Evolutionary conservation across 805 yeast species (phyloP).

Genomic region (Ogataea thermomethanolica): DNA sequence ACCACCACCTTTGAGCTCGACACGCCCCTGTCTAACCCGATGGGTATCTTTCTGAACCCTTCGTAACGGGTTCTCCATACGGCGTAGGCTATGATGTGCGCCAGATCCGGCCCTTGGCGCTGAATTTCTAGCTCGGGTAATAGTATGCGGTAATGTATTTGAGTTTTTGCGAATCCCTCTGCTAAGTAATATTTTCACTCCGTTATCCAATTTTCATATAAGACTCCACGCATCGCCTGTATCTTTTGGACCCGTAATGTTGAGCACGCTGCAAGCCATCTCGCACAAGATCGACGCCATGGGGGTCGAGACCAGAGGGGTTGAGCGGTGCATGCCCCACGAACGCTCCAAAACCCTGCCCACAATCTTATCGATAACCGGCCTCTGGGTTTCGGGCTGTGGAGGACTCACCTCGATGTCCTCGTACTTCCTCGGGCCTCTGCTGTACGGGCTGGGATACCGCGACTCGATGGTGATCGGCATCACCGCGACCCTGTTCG

Average conservation of each 20-base stretch:
- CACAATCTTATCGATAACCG: slow-evolving; percentile 45
- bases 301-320: slow-evolving; percentile 75
- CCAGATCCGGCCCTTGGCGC: no score
- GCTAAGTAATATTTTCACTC: slow-evolving; percentile 3
- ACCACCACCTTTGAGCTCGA: no score
- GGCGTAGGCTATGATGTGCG: neutral
- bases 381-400: slow-evolving; percentile 82
- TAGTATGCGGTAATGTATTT: neutral
- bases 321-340: slow-evolving; percentile 67
- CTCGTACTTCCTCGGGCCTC: slow-evolving; percentile 71
- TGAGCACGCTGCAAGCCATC: slow-evolving; percentile 15
- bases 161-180: slow-evolving; percentile 3
- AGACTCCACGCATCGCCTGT: no score
- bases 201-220: neutral
- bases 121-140: no score
- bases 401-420: slow-evolving; percentile 92
- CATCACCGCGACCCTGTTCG: slow-evolving; percentile 57
- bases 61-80: neutral
- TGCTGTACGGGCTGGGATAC: slow-evolving; percentile 66
- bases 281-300: slow-evolving; percentile 44
- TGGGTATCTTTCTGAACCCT: slow-evolving; percentile 21
- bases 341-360: slow-evolving; percentile 35
- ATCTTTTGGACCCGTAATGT: slow-evolving; percentile 1
- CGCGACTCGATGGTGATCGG: slow-evolving; percentile 62
- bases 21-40: slow-evolving; percentile 12